Evolutionary conservation across 768 basidiomycete species (phyloP).

Genomic region (Boletus subcaerulescens): DNA sequence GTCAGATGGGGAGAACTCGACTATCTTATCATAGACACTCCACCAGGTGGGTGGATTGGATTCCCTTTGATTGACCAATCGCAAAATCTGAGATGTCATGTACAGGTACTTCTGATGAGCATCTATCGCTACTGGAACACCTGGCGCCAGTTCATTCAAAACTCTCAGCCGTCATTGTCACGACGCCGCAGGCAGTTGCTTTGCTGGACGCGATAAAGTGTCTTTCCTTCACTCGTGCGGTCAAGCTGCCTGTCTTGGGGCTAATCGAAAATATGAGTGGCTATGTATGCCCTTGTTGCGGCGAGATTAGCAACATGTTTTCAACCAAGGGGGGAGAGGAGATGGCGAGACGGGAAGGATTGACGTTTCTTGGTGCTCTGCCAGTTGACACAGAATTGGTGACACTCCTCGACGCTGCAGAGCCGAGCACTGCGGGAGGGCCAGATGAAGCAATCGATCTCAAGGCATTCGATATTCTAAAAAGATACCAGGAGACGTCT

Average conservation of each 20-base stretch:
- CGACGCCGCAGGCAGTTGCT: constrained; percentile 96
- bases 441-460: constrained; percentile 22
- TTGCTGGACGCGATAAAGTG: constrained; percentile 95
- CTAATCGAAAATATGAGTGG: constrained; percentile 99
- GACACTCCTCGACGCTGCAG: constrained; percentile 72
- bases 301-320: constrained; percentile 92
- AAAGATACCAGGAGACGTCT: constrained; percentile 62
- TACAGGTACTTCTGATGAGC: constrained; percentile 96
- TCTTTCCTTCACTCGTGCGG: constrained; percentile 89
- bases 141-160: constrained; percentile 78
- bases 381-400: constrained; percentile 94
- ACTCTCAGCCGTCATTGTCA: constrained; percentile 85
- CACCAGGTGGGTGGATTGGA: constrained; percentile 68
- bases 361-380: constrained; percentile 81
- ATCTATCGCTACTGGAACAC: constrained; percentile 92
- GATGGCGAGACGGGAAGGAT: constrained; percentile 72
- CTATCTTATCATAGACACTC: constrained; percentile 92
- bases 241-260: constrained; percentile 83
- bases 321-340: constrained; percentile 90
- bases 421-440: constrained; percentile 21
- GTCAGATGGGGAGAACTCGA: constrained; percentile 95
- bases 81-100: constrained; percentile 5
- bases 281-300: constrained; percentile 96
- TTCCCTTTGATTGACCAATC: not conserved
- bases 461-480: constrained; percentile 50